These are phyloP conservation scores for Suaeda aralocaspica DNA, from an alignment of 148 eudicot genomes.

Conservation along the genomic window DNA sequence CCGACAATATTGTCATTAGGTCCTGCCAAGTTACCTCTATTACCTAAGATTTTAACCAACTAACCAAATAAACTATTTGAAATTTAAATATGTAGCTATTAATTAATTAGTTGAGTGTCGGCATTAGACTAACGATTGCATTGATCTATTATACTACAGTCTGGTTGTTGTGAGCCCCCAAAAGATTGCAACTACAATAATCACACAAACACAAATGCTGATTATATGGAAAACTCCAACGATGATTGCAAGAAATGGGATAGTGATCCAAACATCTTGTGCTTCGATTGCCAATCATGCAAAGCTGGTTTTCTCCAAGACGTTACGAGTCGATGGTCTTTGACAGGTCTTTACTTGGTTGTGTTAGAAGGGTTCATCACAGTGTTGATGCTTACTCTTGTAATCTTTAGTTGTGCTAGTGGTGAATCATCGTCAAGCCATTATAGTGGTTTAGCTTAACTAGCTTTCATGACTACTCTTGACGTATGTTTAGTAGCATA, in stretches of 20 bases:
- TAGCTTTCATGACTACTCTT: too few species aligned
- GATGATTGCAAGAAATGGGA: constrained; percentile 10
- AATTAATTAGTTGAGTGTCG: neutral
- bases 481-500: too few species aligned
- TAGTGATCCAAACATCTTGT: constrained; percentile 2
- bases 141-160: neutral
- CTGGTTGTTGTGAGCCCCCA: constrained; percentile 20
- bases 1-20: too few species aligned
- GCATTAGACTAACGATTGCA: neutral
- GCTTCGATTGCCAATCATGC: constrained; percentile 17
- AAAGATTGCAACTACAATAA: constrained; percentile 1
- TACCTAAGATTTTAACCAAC: too few species aligned
- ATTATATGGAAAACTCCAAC: neutral
- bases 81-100: neutral
- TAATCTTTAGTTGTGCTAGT: too few species aligned
- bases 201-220: neutral
- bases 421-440: too few species aligned
- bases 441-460: too few species aligned
- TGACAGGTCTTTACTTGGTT: neutral
- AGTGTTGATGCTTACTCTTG: too few species aligned
- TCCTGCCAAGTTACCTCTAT: too few species aligned
- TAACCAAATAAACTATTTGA: too few species aligned
- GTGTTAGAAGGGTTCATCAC: too few species aligned
- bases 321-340: constrained; percentile 1
- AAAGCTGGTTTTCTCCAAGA: constrained; percentile 15